Conservation (phyloP, 306 rosid genomes). For the Glycine soja region DNA sequence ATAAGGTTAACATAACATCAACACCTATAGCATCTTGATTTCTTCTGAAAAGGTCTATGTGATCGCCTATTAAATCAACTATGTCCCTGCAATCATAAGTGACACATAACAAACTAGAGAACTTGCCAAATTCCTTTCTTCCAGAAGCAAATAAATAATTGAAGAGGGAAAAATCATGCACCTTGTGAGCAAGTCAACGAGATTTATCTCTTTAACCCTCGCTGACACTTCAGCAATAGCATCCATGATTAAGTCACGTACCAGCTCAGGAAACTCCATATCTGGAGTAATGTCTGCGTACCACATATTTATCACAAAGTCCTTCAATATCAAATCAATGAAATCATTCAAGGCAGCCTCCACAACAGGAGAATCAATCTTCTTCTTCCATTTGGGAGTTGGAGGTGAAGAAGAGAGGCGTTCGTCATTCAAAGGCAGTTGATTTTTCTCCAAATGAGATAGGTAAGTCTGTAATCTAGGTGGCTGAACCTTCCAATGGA, state of each 20-base stretch:
- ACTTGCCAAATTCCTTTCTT: conserved; percentile 37
- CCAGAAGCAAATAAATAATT: conserved; percentile 28
- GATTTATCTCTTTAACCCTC: conserved; percentile 85
- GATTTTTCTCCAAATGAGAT: conserved; percentile 91
- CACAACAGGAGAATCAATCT: conserved; percentile 77
- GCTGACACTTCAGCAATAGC: conserved; percentile 86
- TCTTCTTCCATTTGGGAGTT: conserved; percentile 85
- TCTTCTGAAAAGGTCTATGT: conserved; percentile 95
- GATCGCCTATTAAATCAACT: conserved; percentile 85
- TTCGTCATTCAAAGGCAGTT: conserved; percentile 71
- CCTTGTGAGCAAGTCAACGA: conserved; percentile 95
- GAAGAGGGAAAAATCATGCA: conserved; percentile 43
- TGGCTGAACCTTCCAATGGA: conserved; percentile 71
- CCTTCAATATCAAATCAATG: conserved; percentile 84
- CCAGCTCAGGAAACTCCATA: conserved; percentile 82
- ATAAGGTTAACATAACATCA: conserved; percentile 89
- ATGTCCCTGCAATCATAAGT: conserved; percentile 73
- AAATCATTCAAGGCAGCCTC: conserved; percentile 86
- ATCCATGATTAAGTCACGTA: conserved; percentile 82
- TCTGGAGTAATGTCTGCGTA: conserved; percentile 85
- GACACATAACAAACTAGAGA: conserved; percentile 43
- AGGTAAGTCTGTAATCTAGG: conserved; percentile 66
- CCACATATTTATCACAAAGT: conserved; percentile 92
- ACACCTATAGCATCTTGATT: conserved; percentile 92
- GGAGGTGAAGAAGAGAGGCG: conserved; percentile 63